Evolutionary conservation across 1,139 yeast species (phyloP), one percentile per base, ranked within the genome.

Genomic region (Wickerhamomyces sp.): DNA sequence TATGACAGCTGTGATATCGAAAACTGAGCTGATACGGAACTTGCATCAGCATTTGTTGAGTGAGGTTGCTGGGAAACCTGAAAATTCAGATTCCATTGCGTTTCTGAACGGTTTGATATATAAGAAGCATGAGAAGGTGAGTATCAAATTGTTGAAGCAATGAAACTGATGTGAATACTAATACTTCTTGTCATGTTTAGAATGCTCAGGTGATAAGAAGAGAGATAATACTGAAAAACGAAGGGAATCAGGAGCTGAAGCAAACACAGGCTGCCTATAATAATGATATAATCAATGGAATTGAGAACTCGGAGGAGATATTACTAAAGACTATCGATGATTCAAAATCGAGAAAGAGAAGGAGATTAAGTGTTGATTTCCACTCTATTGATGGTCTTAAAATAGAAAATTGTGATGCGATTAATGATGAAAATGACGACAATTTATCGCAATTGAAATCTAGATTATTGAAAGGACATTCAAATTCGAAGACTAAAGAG

Each of bases 381-480:
- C 39, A 36, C n/a, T 27, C 31, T 6, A n/a, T 36, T 13, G 32
- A 36, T 7, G 9, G 8, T 11, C 10, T 35, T 10, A 4, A 31
- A 14, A 35, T 32, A 8, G 27, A 29, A 13, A 37, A 42, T 4
- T 6, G 10, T 13, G 10, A 6, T n/a, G 35, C 34, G 10, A 13
- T 15, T 9, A 26, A 42, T 6, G n/a, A 39, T 23, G 34, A 46
- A 23, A 45, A 51, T 33, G 37, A 39, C 29, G 43, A 44, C 11
- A 64, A 61, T 14, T 37, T 66, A 9, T 48, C 55, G 2, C 64
- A 63, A 34, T 44, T 68, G 35, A 58, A 65, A 34, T 53, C 56
- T 42, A 54, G 72, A 37, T 44, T 68, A 9, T 42, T 67, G 31
- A 62, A 65, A 9, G 50, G 52, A 3, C 57, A 52, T 26, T 38